These are phyloP conservation scores for Quercus bicolor DNA, from an alignment of 306 rosid species.

Conservation along the genomic window DNA sequence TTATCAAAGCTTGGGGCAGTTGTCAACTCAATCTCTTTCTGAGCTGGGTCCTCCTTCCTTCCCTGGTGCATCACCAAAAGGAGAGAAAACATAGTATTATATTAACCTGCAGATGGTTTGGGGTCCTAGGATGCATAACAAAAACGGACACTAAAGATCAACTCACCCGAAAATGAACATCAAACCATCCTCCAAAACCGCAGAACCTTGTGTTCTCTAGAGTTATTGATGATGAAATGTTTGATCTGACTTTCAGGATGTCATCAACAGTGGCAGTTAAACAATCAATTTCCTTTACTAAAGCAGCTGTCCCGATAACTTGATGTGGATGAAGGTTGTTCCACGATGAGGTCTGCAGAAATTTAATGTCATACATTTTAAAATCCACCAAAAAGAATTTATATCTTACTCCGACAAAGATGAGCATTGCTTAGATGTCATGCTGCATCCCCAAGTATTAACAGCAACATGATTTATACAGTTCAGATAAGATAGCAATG, in stretches of 20 bases:
- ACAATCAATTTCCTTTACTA: constrained; percentile 82
- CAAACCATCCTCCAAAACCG: constrained; percentile 97
- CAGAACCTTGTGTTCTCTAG: constrained; percentile 57
- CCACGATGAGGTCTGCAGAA: constrained; percentile 82
- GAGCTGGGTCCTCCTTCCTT: constrained; percentile 78
- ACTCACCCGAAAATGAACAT: constrained; percentile 92
- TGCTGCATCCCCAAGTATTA: neutral
- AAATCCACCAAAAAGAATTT: constrained; percentile 10
- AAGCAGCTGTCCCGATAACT: constrained; percentile 74
- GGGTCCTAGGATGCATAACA: neutral
- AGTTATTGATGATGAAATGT: constrained; percentile 49
- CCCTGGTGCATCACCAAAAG: constrained; percentile 55
- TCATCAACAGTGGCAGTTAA: constrained; percentile 79
- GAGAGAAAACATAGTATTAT: neutral
- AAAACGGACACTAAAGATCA: constrained; percentile 3
- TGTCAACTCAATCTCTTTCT: constrained; percentile 73
- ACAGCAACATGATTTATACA: too few relatives aligned
- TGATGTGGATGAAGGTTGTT: constrained; percentile 88
- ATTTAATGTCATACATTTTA: constrained; percentile 12
- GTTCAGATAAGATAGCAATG: too few relatives aligned
- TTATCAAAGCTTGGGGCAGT: constrained; percentile 74
- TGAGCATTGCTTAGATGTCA: neutral
- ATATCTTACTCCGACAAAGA: constrained; percentile 17
- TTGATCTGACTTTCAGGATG: constrained; percentile 67
- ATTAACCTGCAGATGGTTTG: constrained; percentile 8